Percentiles rank a stretch among this genome's conserved stretches.
Conservation (phyloP, 2,329 filamentous ascomycete species). For the Fusarium setosum region DNA sequence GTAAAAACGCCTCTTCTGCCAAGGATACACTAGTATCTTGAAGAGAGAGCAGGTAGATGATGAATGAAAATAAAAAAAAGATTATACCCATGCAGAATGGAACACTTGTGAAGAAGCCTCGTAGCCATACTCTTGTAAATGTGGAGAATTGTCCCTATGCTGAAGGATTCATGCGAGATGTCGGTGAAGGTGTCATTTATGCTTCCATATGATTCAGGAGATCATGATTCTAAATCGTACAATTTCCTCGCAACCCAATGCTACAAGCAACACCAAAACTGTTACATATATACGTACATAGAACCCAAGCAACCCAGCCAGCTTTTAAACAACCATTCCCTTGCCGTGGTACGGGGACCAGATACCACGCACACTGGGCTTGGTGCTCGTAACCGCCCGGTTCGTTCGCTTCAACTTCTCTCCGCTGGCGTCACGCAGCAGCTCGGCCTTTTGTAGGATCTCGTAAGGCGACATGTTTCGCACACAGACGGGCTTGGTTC, state of each 20-base stretch:
- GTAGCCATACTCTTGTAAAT: neutral
- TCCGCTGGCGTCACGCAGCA: constrained; percentile 79
- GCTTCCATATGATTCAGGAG: constrained; percentile 28
- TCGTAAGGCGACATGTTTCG: constrained; percentile 85
- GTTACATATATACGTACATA: constrained; percentile 45
- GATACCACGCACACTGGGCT: constrained; percentile 74
- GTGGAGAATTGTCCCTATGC: neutral
- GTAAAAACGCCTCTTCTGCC: constrained; percentile 22
- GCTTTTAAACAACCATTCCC: constrained; percentile 62
- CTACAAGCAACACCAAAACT: constrained; percentile 36
- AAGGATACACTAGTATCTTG: constrained; percentile 12
- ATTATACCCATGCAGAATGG: constrained; percentile 35
- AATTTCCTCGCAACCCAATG: constrained; percentile 45
- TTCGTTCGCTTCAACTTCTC: constrained; percentile 75
- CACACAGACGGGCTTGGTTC: constrained; percentile 87
- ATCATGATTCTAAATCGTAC: constrained; percentile 41
- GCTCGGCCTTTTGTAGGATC: constrained; percentile 81
- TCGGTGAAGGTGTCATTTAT: constrained; percentile 23
- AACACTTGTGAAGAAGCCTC: neutral
- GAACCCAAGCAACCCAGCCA: constrained; percentile 10
- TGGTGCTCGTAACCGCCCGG: constrained; percentile 74
- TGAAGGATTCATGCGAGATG: neutral
- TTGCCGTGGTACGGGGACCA: constrained; percentile 78
- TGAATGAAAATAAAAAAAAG: constrained; percentile 40
- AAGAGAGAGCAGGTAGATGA: constrained; percentile 29